Percentiles rank a stretch among this genome's conserved stretches.
Evolutionary conservation across 768 basidiomycete genomes (phyloP).

Genomic region (Leccinum arenicola): DNA sequence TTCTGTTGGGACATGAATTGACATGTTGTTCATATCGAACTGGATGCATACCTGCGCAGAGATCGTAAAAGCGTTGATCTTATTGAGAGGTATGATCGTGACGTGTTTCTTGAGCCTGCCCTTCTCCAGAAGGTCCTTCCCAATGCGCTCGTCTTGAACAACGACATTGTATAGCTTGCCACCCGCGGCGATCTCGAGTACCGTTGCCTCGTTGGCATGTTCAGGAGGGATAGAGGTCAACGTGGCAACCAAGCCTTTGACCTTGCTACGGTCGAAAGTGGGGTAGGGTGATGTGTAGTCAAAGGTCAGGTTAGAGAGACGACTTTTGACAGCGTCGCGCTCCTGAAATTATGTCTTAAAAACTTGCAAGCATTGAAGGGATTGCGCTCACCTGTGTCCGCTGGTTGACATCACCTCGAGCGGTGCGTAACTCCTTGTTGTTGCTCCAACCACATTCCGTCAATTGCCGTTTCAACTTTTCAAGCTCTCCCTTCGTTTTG

Average conservation of each 20-base stretch:
- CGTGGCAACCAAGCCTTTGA: conserved; percentile 90
- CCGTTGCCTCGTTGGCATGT: conserved; percentile 79
- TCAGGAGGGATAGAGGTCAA: conserved; percentile 71
- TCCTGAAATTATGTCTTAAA: conserved; percentile 41
- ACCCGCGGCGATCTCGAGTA: conserved; percentile 90
- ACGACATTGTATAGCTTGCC: conserved; percentile 91
- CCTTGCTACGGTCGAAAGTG: conserved; percentile 78
- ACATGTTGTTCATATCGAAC: background rate
- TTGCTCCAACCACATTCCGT: conserved; percentile 70
- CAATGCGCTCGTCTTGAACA: conserved; percentile 86
- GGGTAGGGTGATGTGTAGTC: conserved; percentile 75
- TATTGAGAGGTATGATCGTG: conserved; percentile 91
- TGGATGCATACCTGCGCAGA: conserved; percentile 41
- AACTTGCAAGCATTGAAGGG: background rate
- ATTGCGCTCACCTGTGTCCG: conserved; percentile 61
- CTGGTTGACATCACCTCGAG: conserved; percentile 50
- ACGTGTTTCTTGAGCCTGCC: conserved; percentile 81
- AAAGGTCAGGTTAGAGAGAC: conserved; percentile 75
- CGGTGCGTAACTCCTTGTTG: conserved; percentile 59
- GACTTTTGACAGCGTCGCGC: conserved; percentile 63
- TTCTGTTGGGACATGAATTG: conserved; percentile 45
- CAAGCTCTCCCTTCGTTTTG: conserved; percentile 54
- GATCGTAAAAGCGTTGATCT: conserved; percentile 68
- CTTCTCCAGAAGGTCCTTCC: conserved; percentile 78
- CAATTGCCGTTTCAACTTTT: conserved; percentile 50